Evolutionary conservation across 1,139 yeast genomes (phyloP).

Genomic region (Kodamaea sp.): DNA sequence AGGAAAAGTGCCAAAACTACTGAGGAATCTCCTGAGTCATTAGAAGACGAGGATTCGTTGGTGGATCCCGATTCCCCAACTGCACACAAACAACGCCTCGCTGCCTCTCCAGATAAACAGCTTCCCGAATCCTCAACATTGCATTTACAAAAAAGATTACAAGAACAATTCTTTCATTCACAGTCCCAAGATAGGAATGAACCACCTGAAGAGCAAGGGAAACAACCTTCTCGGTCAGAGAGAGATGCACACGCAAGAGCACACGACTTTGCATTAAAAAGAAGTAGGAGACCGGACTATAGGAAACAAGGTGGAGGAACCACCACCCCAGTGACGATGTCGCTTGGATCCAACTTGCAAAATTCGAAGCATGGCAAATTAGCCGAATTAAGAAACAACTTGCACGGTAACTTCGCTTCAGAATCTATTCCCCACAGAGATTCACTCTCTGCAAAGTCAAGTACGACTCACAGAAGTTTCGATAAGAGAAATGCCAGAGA

Average conservation of each 20-base stretch:
- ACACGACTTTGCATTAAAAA: slow-evolving; percentile 34
- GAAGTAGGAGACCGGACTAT: slow-evolving; percentile 47
- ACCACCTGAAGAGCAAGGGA: slow-evolving; percentile 3
- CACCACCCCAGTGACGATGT: slow-evolving; percentile 9
- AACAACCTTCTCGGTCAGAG: background rate
- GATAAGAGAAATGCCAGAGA: slow-evolving; percentile 22
- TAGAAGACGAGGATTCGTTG: slow-evolving; percentile 4
- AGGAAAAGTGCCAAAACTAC: slow-evolving; percentile 4
- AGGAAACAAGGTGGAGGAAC: slow-evolving; percentile 25
- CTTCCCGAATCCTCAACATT: slow-evolving; percentile 15
- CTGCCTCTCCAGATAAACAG: background rate
- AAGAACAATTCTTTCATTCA: slow-evolving; percentile 17
- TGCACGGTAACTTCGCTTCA: slow-evolving; percentile 17
- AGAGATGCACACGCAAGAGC: background rate
- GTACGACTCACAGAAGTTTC: slow-evolving; percentile 8
- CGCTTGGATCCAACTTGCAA: slow-evolving; percentile 33
- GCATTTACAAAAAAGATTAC: slow-evolving; percentile 17
- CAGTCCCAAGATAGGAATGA: slow-evolving; percentile 1
- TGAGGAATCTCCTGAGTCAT: slow-evolving; percentile 6
- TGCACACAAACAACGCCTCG: slow-evolving; percentile 2
- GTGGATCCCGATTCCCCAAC: slow-evolving; percentile 15
- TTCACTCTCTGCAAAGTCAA: slow-evolving; percentile 4
- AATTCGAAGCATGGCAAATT: slow-evolving; percentile 32
- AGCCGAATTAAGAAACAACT: slow-evolving; percentile 33
- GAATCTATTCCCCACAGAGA: slow-evolving; percentile 10